These are phyloP conservation scores for Oidiodendron maius DNA, from an alignment of 495 filamentous ascomycete species.

Conservation along the genomic window DNA sequence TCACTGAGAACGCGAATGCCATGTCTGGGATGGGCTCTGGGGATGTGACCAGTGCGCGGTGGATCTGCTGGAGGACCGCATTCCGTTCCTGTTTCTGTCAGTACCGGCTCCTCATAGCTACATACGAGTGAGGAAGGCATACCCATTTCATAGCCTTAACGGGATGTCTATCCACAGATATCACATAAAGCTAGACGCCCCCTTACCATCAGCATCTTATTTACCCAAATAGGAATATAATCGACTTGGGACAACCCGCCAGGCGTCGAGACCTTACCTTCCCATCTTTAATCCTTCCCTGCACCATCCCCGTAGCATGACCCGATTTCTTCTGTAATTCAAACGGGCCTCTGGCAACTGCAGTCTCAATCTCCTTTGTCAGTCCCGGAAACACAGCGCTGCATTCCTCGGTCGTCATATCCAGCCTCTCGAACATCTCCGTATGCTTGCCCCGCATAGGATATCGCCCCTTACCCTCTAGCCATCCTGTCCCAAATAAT, in stretches of 20 bases:
- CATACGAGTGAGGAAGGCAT: constrained; percentile 21
- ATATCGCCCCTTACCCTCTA: no score
- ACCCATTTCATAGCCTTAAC: constrained; percentile 12
- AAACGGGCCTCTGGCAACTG: constrained; percentile 39
- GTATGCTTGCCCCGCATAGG: no score
- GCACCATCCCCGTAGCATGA: constrained; percentile 30
- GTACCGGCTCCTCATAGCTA: no score
- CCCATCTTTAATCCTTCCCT: constrained; percentile 37
- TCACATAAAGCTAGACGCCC: constrained; percentile 40
- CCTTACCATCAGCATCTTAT: neutral
- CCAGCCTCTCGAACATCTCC: constrained; percentile 25
- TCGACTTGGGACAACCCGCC: neutral
- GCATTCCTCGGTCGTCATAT: constrained; percentile 35
- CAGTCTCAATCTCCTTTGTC: constrained; percentile 36
- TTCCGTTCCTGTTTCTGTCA: constrained; percentile 36
- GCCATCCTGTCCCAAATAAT: no score
- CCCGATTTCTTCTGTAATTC: constrained; percentile 28
- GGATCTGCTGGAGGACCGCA: constrained; percentile 36
- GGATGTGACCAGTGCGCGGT: constrained; percentile 47
- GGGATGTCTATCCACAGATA: constrained; percentile 32
- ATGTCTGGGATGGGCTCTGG: constrained; percentile 51
- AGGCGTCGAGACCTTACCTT: no score
- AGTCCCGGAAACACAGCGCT: constrained; percentile 36
- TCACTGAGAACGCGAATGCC: constrained; percentile 48
- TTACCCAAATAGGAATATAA: neutral